Evolutionary conservation across 2,329 filamentous ascomycete genomes (phyloP).

Genomic region (Epichloe baconii): DNA sequence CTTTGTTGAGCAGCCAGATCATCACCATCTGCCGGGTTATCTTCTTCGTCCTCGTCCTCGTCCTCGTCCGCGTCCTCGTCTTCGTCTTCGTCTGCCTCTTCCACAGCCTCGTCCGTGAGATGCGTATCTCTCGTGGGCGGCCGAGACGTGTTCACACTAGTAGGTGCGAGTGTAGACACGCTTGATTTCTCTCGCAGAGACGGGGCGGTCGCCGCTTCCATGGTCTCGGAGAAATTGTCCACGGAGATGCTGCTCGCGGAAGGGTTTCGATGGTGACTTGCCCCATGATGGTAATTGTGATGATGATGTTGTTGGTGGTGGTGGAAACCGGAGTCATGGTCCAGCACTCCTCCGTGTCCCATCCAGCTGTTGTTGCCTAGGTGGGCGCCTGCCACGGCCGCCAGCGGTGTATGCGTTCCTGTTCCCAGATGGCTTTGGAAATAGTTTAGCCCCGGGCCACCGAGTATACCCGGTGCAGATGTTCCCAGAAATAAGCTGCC

Average conservation of each 20-base stretch:
- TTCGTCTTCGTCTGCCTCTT: constrained; percentile 26
- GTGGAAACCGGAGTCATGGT: constrained; percentile 6
- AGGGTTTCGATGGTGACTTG: constrained; percentile 28
- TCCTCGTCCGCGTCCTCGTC: constrained; percentile 19
- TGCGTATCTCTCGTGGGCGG: constrained; percentile 43
- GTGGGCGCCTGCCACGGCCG: constrained; percentile 60
- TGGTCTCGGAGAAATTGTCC: constrained; percentile 23
- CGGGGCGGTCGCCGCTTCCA: constrained; percentile 20
- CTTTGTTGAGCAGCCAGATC: constrained; percentile 19
- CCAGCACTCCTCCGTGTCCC: constrained; percentile 8
- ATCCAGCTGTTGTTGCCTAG: constrained; percentile 24
- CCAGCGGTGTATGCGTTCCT: constrained; percentile 66
- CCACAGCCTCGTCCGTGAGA: constrained; percentile 23
- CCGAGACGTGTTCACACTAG: constrained; percentile 37
- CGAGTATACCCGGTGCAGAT: constrained; percentile 50
- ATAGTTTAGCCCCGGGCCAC: constrained; percentile 67
- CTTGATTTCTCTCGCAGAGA: constrained; percentile 44
- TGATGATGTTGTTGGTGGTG: constrained; percentile 3
- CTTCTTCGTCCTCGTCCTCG: constrained; percentile 18
- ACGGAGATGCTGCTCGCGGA: constrained; percentile 34
- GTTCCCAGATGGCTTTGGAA: constrained; percentile 70
- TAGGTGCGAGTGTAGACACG: constrained; percentile 48
- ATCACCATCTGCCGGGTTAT: constrained; percentile 14
- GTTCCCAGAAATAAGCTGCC: constrained; percentile 45
- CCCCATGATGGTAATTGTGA: constrained; percentile 9